These are phyloP conservation scores for Ophiostoma ulmi DNA, from an alignment of 2,329 filamentous ascomycete species.

Conservation along the genomic window DNA sequence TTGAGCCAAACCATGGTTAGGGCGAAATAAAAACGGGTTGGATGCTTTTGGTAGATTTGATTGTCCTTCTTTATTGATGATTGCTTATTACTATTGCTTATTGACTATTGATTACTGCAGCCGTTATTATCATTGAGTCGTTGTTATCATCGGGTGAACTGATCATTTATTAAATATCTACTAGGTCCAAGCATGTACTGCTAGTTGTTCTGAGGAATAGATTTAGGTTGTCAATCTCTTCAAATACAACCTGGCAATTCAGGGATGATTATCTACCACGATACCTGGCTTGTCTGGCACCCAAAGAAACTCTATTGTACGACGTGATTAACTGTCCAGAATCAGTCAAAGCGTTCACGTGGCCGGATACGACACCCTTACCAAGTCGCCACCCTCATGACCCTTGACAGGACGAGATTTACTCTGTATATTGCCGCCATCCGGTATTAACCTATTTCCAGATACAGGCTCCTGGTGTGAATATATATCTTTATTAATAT, in stretches of 20 bases:
- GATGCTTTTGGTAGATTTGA: neutral
- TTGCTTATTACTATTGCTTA: no score
- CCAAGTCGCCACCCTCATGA: neutral
- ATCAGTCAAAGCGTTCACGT: neutral
- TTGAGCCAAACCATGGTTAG: neutral
- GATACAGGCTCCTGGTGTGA: neutral
- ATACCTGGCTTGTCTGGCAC: no score
- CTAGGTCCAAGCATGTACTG: no score
- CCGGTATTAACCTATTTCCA: conserved; percentile 9
- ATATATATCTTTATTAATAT: neutral
- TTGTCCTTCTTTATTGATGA: neutral
- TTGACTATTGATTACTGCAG: neutral
- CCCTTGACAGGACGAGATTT: conserved; percentile 7
- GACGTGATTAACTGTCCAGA: neutral
- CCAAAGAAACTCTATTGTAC: neutral
- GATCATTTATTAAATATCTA: no score
- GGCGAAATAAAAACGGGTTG: neutral
- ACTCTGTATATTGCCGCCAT: neutral
- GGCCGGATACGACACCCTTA: neutral
- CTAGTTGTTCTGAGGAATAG: no score
- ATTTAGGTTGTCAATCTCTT: no score
- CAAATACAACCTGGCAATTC: no score
- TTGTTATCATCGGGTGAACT: no score
- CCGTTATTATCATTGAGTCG: no score
- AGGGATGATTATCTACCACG: no score